Evolutionary conservation across 1,139 yeast genomes (phyloP).

Genomic region (Taphrina wiesneri): DNA sequence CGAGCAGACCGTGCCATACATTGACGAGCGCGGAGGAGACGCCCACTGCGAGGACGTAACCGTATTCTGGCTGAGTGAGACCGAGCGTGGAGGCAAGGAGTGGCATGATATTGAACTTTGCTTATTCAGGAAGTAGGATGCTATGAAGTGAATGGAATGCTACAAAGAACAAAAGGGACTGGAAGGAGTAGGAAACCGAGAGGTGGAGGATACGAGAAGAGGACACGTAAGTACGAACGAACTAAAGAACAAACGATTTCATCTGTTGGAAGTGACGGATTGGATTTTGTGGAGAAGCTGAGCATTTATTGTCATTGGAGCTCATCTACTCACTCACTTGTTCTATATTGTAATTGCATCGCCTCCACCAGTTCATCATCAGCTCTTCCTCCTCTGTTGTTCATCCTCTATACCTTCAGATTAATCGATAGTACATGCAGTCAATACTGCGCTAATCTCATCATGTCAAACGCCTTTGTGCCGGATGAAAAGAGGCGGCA

Average conservation of each 20-base stretch:
- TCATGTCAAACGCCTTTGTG: conserved; percentile 19
- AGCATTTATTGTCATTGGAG: not conserved
- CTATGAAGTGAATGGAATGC: not conserved
- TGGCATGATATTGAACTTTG: conserved; percentile 3
- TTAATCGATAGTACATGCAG: not conserved
- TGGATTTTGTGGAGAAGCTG: not conserved
- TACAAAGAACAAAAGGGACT: not conserved
- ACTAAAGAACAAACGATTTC: too few species aligned
- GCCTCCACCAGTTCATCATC: not conserved
- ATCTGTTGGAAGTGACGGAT: too few species aligned
- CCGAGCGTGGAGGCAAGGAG: conserved; percentile 30
- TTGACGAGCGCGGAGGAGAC: conserved; percentile 29
- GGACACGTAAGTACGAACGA: not conserved
- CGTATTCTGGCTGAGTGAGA: conserved; percentile 28
- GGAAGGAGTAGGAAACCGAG: not conserved
- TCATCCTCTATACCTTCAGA: not conserved
- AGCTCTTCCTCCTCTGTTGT: not conserved
- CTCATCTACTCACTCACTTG: not conserved
- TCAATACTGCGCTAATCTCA: not conserved
- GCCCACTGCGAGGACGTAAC: conserved; percentile 28
- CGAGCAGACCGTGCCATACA: conserved; percentile 28
- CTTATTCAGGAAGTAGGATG: conserved; percentile 29
- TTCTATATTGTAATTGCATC: too few species aligned
- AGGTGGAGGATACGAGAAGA: not conserved
- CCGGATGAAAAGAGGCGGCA: conserved; percentile 33